phyloP scores from a whole-genome alignment of 2,329 filamentous ascomycete species.

The Cladophialophora exuberans region DNA sequence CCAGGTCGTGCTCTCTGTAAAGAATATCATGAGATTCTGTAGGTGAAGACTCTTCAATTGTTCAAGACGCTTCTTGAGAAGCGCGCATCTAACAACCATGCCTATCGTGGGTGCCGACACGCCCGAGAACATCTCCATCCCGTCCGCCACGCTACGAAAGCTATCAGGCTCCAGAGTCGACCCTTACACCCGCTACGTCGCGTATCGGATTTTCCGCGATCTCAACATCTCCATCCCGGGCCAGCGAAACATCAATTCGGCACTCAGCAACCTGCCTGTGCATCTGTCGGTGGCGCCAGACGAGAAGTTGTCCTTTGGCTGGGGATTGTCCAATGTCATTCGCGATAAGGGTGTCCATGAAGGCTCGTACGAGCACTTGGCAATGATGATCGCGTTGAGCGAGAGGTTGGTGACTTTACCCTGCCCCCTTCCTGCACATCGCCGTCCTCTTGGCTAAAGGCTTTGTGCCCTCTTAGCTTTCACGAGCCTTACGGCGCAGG shows the following conservation, averaged over 20 bases:
- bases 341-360: conserved; percentile 27
- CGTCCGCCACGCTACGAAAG: conserved; percentile 16
- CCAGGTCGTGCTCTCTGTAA: neutral
- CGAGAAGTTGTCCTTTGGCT: conserved; percentile 27
- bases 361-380: conserved; percentile 30
- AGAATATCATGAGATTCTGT: neutral
- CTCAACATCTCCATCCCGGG: conserved; percentile 29
- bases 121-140: conserved; percentile 14
- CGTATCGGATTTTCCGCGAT: conserved; percentile 22
- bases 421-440: too few relatives aligned
- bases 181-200: conserved; percentile 29
- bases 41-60: neutral
- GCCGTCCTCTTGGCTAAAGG: too few relatives aligned
- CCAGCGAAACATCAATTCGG: conserved; percentile 30
- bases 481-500: conserved; percentile 18
- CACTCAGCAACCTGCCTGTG: conserved; percentile 25
- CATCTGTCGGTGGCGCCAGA: conserved; percentile 21
- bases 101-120: conserved; percentile 14
- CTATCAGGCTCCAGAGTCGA: conserved; percentile 22
- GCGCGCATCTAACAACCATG: conserved; percentile 1
- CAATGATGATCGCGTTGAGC: conserved; percentile 26
- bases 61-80: neutral
- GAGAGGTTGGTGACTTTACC: too few relatives aligned
- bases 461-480: neutral
- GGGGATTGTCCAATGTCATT: conserved; percentile 27